Percentiles rank a stretch among this genome's conserved stretches.
Conservation (phyloP, 257 asterid genomes). For the Rubia yunnanensis region DNA sequence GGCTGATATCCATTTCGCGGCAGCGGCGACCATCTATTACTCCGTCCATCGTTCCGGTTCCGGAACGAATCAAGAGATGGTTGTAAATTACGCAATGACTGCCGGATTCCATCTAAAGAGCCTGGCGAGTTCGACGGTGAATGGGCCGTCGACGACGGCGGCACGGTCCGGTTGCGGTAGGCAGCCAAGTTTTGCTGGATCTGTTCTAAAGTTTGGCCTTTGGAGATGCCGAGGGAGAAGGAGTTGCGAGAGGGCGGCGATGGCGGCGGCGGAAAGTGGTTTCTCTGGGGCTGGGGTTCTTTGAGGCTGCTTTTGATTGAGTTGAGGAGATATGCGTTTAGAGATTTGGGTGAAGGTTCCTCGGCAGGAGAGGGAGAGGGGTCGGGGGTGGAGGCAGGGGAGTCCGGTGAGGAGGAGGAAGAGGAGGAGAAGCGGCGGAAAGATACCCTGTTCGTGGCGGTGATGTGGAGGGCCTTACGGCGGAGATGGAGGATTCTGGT, state of each 20-base stretch:
- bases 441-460: constrained; percentile 6
- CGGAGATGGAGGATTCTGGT: constrained; percentile 34
- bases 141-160: constrained; percentile 16
- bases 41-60: constrained; percentile 3
- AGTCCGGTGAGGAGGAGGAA: constrained; percentile 1
- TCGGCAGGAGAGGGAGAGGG: constrained; percentile 16
- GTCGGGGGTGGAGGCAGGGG: constrained; percentile 8
- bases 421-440: neutral
- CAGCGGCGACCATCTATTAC: neutral
- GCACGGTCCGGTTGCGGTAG: constrained; percentile 24
- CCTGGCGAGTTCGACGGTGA: constrained; percentile 2
- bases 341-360: constrained; percentile 11
- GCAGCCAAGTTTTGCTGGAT: constrained; percentile 15
- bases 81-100: constrained; percentile 10
- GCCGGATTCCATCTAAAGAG: constrained; percentile 10
- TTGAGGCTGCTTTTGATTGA: constrained; percentile 32
- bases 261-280: constrained; percentile 7
- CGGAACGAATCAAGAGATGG: neutral
- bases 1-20: constrained; percentile 9
- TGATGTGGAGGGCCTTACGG: constrained; percentile 2
- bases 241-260: constrained; percentile 9
- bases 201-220: neutral
- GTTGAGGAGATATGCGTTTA: constrained; percentile 16
- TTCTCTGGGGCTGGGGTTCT: constrained; percentile 9
- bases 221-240: constrained; percentile 3